These are phyloP conservation scores for Erigeron philadelphicus DNA, from an alignment of 140 eudicot species.

Conservation along the genomic window DNA sequence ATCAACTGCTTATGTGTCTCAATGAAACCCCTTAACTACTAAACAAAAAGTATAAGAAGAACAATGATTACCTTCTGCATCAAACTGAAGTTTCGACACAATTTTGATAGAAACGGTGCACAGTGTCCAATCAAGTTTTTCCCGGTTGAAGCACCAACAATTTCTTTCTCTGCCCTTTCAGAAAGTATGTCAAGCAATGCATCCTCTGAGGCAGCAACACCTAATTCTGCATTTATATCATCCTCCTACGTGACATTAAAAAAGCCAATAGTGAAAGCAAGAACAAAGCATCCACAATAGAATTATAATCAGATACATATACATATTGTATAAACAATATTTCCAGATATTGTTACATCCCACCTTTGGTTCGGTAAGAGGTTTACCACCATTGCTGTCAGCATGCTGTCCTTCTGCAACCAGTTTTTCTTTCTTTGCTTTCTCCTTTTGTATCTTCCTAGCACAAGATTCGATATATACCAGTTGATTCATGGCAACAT, in stretches of 20 bases:
- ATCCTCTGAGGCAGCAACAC: constrained; percentile 86
- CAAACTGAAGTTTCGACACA: constrained; percentile 78
- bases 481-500: constrained; percentile 83
- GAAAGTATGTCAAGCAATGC: constrained; percentile 80
- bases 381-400: constrained; percentile 24
- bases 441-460: constrained; percentile 72
- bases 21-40: not conserved
- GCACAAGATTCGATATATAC: constrained; percentile 82
- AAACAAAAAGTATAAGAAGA: not conserved
- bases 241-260: constrained; percentile 49
- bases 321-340: not conserved
- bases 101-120: constrained; percentile 72
- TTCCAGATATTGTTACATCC: not conserved
- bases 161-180: constrained; percentile 85
- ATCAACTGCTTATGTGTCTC: not conserved
- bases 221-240: constrained; percentile 85
- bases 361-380: constrained; percentile 49
- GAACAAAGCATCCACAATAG: not conserved
- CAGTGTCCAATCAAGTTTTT: constrained; percentile 79
- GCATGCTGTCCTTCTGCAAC: constrained; percentile 41
- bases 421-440: constrained; percentile 66
- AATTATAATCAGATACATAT: not conserved
- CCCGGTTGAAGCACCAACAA: constrained; percentile 52
- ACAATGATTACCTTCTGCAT: constrained; percentile 76
- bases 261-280: constrained; percentile 5